Conservation (phyloP, 163 green algal species). For the Scenedesmus sp. region DNA sequence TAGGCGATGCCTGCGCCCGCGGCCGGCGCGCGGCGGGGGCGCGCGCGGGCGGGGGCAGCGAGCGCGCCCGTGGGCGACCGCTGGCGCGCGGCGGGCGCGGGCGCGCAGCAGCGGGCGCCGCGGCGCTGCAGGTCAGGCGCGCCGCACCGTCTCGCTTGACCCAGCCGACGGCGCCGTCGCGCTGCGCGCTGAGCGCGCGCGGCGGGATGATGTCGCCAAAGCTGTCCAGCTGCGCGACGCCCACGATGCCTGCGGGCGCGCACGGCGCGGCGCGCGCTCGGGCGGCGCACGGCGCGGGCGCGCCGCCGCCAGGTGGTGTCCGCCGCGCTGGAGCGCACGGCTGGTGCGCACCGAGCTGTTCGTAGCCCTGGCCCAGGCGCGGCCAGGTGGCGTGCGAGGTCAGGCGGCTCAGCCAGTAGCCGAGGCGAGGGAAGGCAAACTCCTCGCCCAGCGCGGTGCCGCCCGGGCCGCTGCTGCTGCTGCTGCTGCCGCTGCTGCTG, state of each 20-base stretch:
- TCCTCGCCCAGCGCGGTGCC: neutral
- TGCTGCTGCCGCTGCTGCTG: neutral
- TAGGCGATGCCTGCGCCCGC: constrained; percentile 55
- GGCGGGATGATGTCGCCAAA: constrained; percentile 62
- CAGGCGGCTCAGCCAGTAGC: constrained; percentile 45
- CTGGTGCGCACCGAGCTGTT: neutral
- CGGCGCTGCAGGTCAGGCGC: neutral
- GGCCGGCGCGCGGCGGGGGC: neutral
- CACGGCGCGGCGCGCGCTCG: neutral
- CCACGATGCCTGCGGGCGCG: constrained; percentile 26
- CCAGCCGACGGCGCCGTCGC: constrained; percentile 55
- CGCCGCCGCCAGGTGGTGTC: too few relatives aligned
- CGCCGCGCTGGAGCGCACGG: too few relatives aligned
- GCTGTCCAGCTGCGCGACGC: constrained; percentile 52
- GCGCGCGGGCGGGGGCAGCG: too few relatives aligned
- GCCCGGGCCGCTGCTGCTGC: neutral
- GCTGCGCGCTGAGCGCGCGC: constrained; percentile 22
- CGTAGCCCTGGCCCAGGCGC: constrained; percentile 21
- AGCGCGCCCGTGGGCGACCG: too few relatives aligned
- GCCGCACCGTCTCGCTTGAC: constrained; percentile 51
- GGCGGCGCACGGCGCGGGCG: too few relatives aligned
- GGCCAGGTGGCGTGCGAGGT: constrained; percentile 19
- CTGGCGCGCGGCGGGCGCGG: too few relatives aligned
- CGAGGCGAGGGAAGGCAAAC: constrained; percentile 34
- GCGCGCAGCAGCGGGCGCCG: neutral